Base-by-base conservation (phyloP, 2,329 filamentous ascomycete species). In the Mycosphaerelloides madeirae region DNA sequence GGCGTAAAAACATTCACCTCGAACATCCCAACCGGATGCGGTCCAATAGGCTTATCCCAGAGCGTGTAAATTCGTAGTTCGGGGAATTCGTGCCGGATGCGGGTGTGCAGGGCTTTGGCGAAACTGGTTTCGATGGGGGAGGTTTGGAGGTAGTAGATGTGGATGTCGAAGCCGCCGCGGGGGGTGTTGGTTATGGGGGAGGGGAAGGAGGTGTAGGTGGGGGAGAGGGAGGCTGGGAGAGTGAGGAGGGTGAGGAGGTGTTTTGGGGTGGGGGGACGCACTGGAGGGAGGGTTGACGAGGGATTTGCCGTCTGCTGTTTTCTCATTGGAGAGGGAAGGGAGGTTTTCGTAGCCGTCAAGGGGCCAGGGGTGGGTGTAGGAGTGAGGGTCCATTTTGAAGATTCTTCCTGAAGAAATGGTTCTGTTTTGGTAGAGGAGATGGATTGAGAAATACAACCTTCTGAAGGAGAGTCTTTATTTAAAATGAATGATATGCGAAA, bases 1-100 rank as follows among this genome's bases (percentile, higher is more conserved):
- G 89, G 90, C 0, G 83, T 88, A 64, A 91, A 87, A 15, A 95
- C 35, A 56, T 94, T 94, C 35, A 95, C 87, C 67, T 96, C 90
- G 58, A 95, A 95, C 88, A 95, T 95, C 41, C 82, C 85, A 1
- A 88, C 66, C 0, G 85, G 83, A 64, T 95, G 89, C 0, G 89
- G 89, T 0, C 89, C 90, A 20, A 95, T 67, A 0, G 89, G 87
- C 12, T 70, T 67, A 53, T 93, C 84, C 78, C 80, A 94, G 53
- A 95, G 72, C 12, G 67, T 73, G 64, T 95, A 95, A 56, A 94
- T 84, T 42, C 88, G 78, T 14, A 95, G 73, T 63, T 95, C 89
- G 7, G 89, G 88, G 60, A 95, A 85, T 69, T 95, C 88, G 48
- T 82, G 75, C 38, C 88, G 73, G 53, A 95, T 86, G 9, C 88